Conservation (phyloP, 164 flowering plant species). For the Paratinospora sagittata region DNA sequence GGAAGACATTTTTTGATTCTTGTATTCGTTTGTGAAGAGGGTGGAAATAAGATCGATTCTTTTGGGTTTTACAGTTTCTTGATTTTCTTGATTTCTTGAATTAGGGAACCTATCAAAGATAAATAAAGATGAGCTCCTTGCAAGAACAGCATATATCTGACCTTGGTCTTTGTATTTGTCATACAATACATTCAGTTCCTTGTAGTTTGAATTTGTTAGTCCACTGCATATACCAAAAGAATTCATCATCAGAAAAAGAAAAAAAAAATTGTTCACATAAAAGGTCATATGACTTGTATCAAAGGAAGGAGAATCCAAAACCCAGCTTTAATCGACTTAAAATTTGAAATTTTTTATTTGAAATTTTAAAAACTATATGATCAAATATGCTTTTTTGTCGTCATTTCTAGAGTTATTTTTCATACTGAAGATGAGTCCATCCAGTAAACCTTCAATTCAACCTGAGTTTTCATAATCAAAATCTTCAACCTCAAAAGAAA, state of each 20-base stretch:
- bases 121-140: background rate
- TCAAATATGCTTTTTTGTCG: background rate
- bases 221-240: slow-evolving; percentile 44
- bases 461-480: background rate
- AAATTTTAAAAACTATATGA: background rate
- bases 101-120: too few relatives aligned
- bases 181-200: slow-evolving; percentile 67
- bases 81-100: too few relatives aligned
- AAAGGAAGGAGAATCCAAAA: background rate
- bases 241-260: background rate
- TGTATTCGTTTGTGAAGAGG: too few relatives aligned
- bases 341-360: too few relatives aligned
- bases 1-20: too few relatives aligned
- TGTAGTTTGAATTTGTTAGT: slow-evolving; percentile 76
- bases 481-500: background rate
- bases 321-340: background rate
- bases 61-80: too few relatives aligned
- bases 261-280: background rate
- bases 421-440: too few relatives aligned
- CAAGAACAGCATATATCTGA: slow-evolving; percentile 18
- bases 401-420: background rate
- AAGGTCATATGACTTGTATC: background rate
- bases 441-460: too few relatives aligned
- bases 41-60: too few relatives aligned
- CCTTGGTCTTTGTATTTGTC: slow-evolving; percentile 82